A percentile compares a stretch with the other conserved stretches of the same genome.
Conservation (phyloP, 2,329 filamentous ascomycete species). For the Trichoderma aggressivum region DNA sequence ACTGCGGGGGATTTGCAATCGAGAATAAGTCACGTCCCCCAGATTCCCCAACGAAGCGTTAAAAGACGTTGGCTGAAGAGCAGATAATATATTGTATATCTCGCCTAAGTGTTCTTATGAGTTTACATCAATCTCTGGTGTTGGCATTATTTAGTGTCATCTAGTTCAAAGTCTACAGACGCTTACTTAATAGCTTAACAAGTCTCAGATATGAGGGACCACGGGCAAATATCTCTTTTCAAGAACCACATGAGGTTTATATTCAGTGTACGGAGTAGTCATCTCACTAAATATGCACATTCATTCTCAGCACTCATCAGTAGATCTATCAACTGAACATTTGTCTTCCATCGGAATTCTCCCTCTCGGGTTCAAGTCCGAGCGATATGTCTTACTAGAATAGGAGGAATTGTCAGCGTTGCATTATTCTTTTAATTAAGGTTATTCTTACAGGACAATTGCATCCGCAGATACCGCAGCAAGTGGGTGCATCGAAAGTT, state of each 20-base stretch:
- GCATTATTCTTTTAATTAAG: background rate
- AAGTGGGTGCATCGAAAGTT: background rate
- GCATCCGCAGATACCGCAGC: slow-evolving; percentile 14
- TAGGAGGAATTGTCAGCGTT: background rate
- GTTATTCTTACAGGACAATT: slow-evolving; percentile 12
- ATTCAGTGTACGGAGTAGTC: background rate
- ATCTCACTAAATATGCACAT: background rate
- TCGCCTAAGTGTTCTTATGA: background rate
- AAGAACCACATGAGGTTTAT: background rate
- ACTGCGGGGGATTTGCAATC: background rate
- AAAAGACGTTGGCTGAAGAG: background rate
- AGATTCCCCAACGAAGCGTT: background rate
- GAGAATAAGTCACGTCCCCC: background rate
- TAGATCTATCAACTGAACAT: background rate
- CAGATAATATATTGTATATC: background rate
- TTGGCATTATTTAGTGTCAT: background rate
- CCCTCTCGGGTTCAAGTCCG: background rate
- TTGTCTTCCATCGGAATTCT: background rate
- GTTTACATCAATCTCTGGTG: background rate
- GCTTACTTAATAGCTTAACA: background rate
- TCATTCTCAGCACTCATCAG: background rate
- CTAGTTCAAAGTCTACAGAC: background rate
- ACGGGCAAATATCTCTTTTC: background rate
- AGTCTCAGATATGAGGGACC: background rate
- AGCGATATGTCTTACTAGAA: background rate